phyloP scores from a whole-genome alignment of 345 rosid species.

The Mangifera indica region DNA sequence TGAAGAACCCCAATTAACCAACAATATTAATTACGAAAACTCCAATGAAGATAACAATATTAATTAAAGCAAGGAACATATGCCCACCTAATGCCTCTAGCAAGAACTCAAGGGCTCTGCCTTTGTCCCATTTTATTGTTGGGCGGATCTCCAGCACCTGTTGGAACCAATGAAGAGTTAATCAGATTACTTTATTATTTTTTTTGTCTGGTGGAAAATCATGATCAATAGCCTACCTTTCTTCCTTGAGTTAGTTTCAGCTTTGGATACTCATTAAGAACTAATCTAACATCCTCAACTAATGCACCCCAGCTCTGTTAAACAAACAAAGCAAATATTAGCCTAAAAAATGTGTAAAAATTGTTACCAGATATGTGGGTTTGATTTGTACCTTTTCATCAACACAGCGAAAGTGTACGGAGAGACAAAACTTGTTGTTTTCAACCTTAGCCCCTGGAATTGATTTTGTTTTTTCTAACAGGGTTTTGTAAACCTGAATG shows the following conservation, averaged over 20 bases:
- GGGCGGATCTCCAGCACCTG: conserved; percentile 95
- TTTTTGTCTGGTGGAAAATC: not conserved
- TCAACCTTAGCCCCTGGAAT: conserved; percentile 81
- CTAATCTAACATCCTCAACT: conserved; percentile 60
- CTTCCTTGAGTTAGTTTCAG: conserved; percentile 74
- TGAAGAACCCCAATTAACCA: conserved; percentile 19
- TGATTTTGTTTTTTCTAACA: conserved; percentile 63
- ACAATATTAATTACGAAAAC: not conserved
- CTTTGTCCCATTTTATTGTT: conserved; percentile 94
- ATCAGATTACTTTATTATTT: not conserved
- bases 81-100: conserved; percentile 70
- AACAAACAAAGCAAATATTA: conserved; percentile 6
- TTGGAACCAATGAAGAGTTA: conserved; percentile 2
- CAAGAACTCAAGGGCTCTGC: conserved; percentile 86
- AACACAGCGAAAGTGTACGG: conserved; percentile 92
- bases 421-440: conserved; percentile 88
- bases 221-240: conserved; percentile 47
- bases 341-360: not conserved
- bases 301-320: conserved; percentile 67
- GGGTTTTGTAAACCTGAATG: conserved; percentile 46
- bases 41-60: not conserved
- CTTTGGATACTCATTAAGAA: conserved; percentile 63
- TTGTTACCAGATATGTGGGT: not conserved
- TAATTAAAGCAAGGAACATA: not conserved
- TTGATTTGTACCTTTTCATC: conserved; percentile 68